These are phyloP conservation scores for Conticribra guillardii DNA, from an alignment of 108 stramenopile genomes.

Conservation along the genomic window DNA sequence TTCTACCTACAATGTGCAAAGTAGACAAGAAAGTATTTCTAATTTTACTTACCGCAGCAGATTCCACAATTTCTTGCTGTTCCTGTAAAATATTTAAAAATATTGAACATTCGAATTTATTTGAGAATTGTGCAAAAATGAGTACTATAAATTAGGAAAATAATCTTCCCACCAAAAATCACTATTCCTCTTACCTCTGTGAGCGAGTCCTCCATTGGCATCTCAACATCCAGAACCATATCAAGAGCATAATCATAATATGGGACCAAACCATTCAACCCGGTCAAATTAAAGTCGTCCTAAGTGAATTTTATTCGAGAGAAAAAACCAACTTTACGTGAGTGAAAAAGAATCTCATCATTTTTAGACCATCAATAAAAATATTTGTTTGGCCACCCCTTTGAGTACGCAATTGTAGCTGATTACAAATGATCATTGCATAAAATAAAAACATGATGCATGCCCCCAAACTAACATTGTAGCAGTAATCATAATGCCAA, in stretches of 20 bases:
- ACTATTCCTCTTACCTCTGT: constrained; percentile 54
- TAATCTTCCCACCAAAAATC: background rate
- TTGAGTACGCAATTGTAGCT: too few relatives aligned
- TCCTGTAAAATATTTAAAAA: constrained; percentile 56
- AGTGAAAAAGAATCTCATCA: too few relatives aligned
- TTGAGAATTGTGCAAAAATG: background rate
- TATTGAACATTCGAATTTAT: background rate
- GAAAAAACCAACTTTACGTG: background rate
- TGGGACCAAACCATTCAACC: constrained; percentile 90
- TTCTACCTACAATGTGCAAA: too few relatives aligned
- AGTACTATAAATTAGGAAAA: background rate
- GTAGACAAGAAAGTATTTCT: too few relatives aligned
- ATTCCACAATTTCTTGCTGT: constrained; percentile 99
- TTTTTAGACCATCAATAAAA: too few relatives aligned
- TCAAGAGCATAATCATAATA: constrained; percentile 99
- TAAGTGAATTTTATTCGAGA: constrained; percentile 40
- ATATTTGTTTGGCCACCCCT: too few relatives aligned
- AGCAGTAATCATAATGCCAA: too few relatives aligned
- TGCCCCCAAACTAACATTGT: too few relatives aligned
- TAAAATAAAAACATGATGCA: background rate
- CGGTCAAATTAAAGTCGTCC: constrained; percentile 99
- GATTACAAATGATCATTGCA: background rate
- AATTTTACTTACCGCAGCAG: constrained; percentile 61
- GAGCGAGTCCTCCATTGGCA: constrained; percentile 89
- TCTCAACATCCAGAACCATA: constrained; percentile 98